These are phyloP conservation scores for Metschnikowia lochheadii DNA, from an alignment of 805 yeast genomes.

Conservation along the genomic window DNA sequence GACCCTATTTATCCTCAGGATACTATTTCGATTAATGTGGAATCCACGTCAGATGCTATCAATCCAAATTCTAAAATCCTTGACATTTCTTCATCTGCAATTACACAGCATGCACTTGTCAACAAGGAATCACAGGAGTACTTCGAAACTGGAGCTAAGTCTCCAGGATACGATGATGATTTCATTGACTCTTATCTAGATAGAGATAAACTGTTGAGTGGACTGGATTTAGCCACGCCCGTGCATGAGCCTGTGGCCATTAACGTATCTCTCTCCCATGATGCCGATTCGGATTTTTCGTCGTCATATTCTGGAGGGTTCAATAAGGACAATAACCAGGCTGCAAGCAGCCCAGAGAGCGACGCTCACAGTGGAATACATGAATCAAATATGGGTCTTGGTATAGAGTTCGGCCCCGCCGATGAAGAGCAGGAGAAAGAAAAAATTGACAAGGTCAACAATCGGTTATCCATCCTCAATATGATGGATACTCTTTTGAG, in stretches of 20 bases:
- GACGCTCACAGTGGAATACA: background rate
- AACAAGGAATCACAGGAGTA: background rate
- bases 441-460: background rate
- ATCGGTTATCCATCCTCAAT: slow-evolving; percentile 1
- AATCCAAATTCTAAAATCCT: background rate
- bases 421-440: background rate
- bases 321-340: background rate
- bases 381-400: slow-evolving; percentile 2
- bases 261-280: background rate
- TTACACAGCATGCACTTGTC: background rate
- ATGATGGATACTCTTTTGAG: slow-evolving; percentile 4
- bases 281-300: background rate
- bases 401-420: background rate
- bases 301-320: background rate
- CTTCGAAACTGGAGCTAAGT: slow-evolving; percentile 4
- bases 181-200: slow-evolving; percentile 17
- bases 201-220: slow-evolving; percentile 5
- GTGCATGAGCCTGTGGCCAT: background rate
- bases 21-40: background rate
- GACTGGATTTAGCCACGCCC: background rate
- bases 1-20: background rate
- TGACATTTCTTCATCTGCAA: background rate
- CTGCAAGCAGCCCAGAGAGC: background rate
- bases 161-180: slow-evolving; percentile 16
- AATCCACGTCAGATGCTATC: background rate